A percentile compares a stretch with the other conserved stretches of the same genome.
These are phyloP conservation scores for Neoarthrinium moseri DNA, from an alignment of 2,329 filamentous ascomycete genomes.

Conservation along the genomic window DNA sequence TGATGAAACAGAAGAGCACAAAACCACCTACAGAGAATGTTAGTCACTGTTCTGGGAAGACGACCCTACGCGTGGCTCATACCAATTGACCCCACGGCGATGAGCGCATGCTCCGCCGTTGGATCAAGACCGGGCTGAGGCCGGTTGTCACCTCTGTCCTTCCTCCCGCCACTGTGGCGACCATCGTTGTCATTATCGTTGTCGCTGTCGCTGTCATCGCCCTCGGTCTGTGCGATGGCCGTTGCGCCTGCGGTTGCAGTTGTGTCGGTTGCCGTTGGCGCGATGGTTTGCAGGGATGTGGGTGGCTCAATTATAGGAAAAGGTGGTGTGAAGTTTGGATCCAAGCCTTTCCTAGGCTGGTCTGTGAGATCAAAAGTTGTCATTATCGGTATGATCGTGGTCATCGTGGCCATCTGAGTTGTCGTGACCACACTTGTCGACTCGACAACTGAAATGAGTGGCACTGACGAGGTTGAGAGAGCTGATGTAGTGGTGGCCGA, in stretches of 20 bases:
- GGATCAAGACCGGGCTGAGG: constrained; percentile 19
- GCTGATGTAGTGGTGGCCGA: not conserved
- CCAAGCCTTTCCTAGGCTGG: constrained; percentile 12
- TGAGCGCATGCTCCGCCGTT: constrained; percentile 29
- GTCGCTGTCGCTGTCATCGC: not conserved
- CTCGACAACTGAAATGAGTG: not conserved
- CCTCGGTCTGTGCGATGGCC: not conserved
- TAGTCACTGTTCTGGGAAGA: not conserved
- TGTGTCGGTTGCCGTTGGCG: constrained; percentile 4
- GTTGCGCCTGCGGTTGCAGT: not conserved
- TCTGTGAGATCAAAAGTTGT: constrained; percentile 9
- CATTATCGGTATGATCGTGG: constrained; percentile 8
- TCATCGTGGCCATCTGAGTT: constrained; percentile 9
- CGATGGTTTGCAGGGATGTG: not conserved
- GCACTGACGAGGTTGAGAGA: not conserved
- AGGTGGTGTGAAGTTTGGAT: constrained; percentile 4
- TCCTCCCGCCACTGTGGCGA: not conserved
- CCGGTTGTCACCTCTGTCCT: constrained; percentile 7
- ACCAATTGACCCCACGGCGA: constrained; percentile 35
- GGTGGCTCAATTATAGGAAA: constrained; percentile 4
- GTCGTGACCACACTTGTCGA: not conserved
- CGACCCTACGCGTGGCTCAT: not conserved
- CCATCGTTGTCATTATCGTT: constrained; percentile 1
- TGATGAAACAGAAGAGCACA: constrained; percentile 41
- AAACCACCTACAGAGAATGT: constrained; percentile 38